phyloP scores from a whole-genome alignment of 129 eudicot genomes.

The Chrysanthemum makinoi region DNA sequence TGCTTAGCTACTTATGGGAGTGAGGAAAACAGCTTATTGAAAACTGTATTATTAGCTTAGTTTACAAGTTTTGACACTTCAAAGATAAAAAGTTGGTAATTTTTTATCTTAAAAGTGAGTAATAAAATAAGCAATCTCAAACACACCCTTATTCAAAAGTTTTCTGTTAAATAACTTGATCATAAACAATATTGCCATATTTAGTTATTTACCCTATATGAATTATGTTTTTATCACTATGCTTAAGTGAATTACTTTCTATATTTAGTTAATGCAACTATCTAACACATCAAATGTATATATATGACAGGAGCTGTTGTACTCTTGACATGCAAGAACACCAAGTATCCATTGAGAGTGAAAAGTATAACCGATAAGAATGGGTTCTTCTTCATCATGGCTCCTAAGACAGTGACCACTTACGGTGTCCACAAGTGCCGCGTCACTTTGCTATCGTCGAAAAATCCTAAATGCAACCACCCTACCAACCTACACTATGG shows the following conservation, averaged over 20 bases:
- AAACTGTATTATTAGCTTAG: too few relatives aligned
- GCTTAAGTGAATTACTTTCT: background rate
- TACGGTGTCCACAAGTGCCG: constrained; percentile 63
- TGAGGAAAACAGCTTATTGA: too few relatives aligned
- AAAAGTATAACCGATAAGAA: constrained; percentile 62
- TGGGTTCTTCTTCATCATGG: constrained; percentile 73
- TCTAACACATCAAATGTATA: constrained; percentile 9
- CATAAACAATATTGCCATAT: background rate
- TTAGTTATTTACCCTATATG: background rate
- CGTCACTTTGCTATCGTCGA: constrained; percentile 47
- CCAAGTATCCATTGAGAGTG: constrained; percentile 34
- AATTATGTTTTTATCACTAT: too few relatives aligned
- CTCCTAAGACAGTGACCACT: constrained; percentile 57
- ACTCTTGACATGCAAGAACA: constrained; percentile 63
- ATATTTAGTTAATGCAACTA: background rate
- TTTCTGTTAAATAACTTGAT: background rate
- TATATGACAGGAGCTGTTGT: constrained; percentile 72
- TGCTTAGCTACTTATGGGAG: too few relatives aligned
- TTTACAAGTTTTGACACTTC: too few relatives aligned
- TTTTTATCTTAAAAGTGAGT: too few relatives aligned
- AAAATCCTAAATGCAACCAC: constrained; percentile 40
- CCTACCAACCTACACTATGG: constrained; percentile 71
- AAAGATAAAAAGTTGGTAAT: too few relatives aligned
- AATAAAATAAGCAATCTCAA: too few relatives aligned
- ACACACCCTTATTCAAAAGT: background rate